phyloP scores from a whole-genome alignment of 2,329 filamentous ascomycete genomes.

The Epichloe coenophiala region DNA sequence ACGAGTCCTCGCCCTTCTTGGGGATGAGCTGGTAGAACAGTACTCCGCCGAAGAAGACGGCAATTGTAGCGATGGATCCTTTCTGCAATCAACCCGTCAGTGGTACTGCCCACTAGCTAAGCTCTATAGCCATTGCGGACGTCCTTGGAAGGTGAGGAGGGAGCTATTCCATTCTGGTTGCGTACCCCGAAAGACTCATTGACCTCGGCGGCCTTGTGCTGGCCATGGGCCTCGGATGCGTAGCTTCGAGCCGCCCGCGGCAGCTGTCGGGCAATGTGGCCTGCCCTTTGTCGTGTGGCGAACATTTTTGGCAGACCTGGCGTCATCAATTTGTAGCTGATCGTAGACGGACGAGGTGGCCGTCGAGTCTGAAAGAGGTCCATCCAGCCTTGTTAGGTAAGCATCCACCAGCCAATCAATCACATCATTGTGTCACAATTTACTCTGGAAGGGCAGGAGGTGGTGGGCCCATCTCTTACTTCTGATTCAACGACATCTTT shows the following conservation, averaged over 20 bases:
- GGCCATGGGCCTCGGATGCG: conserved; percentile 38
- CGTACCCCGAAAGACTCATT: conserved; percentile 46
- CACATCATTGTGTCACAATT: not conserved
- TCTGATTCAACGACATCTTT: not conserved
- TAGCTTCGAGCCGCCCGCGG: conserved; percentile 32
- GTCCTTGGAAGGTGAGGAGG: not conserved
- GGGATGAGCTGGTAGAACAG: conserved; percentile 36
- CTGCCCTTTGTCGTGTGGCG: conserved; percentile 32
- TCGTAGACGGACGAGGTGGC: conserved; percentile 10
- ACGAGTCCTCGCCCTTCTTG: conserved; percentile 35
- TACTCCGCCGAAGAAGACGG: conserved; percentile 29
- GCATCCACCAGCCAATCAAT: conserved; percentile 12
- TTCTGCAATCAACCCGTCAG: conserved; percentile 21
- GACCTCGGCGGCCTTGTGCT: conserved; percentile 32
- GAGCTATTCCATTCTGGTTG: conserved; percentile 9
- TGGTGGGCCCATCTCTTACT: too few species aligned
- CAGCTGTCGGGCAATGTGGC: conserved; percentile 23
- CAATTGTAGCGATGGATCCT: conserved; percentile 33
- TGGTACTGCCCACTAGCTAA: not conserved
- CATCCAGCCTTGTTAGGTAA: conserved; percentile 15
- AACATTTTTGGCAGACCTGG: conserved; percentile 22
- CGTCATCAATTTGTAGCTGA: conserved; percentile 20
- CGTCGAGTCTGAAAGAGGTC: conserved; percentile 7
- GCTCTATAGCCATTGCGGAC: not conserved
- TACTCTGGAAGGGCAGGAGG: not conserved